Conservation (phyloP, 2,329 filamentous ascomycete genomes). For the Cephalotrichum gorgonifer region DNA sequence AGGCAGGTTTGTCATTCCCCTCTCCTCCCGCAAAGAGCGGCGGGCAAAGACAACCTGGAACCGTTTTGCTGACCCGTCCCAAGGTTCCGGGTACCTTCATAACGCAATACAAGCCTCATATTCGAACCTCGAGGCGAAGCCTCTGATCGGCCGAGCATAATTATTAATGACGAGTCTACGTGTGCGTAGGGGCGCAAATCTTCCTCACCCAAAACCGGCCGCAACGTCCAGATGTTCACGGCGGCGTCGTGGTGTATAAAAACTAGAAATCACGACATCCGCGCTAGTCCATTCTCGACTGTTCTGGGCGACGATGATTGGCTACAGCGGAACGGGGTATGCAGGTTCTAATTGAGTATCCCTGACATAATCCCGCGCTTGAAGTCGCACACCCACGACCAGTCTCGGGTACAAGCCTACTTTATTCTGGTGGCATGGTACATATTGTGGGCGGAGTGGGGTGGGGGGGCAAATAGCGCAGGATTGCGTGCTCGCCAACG, state of each 20-base stretch:
- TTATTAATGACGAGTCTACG: background rate
- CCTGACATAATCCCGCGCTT: background rate
- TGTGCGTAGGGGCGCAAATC: background rate
- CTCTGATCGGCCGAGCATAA: background rate
- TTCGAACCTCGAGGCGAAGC: background rate
- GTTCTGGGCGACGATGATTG: background rate
- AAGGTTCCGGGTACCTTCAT: background rate
- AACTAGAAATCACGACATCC: conserved; percentile 35
- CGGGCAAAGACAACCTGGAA: too few relatives aligned
- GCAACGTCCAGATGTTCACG: too few relatives aligned
- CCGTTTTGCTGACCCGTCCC: too few relatives aligned
- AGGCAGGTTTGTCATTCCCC: too few relatives aligned
- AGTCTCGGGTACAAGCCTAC: too few relatives aligned
- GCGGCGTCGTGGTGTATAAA: background rate
- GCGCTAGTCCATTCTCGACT: conserved; percentile 38
- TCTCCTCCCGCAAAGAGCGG: too few relatives aligned
- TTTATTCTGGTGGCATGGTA: too few relatives aligned
- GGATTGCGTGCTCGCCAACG: too few relatives aligned
- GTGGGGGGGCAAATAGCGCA: too few relatives aligned
- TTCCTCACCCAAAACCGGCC: too few relatives aligned
- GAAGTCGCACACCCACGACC: too few relatives aligned
- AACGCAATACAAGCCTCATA: background rate
- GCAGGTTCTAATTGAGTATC: background rate
- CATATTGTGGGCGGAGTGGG: background rate
- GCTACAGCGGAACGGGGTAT: background rate